Base-by-base conservation (phyloP, 768 basidiomycete species). In the Russula brevipes region DNA sequence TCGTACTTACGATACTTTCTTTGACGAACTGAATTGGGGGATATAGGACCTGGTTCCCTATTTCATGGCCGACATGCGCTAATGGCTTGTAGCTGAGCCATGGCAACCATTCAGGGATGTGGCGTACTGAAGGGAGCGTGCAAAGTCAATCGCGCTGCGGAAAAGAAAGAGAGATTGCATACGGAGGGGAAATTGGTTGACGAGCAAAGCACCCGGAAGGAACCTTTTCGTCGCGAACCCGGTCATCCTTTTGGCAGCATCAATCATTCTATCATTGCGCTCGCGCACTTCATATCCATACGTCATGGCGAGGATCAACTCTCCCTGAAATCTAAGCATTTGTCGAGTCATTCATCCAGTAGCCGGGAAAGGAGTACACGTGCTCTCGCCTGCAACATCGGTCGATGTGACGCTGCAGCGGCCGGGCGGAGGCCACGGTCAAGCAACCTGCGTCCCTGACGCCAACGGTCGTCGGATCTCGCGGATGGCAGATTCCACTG, bases 101-200 rank as follows among this genome's bases (percentile, higher is more conserved):
- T 24, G 24, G 24, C 1, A 24, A 24, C 24, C 24, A 24, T 24
- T 24, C 24, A 24, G 24, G 24, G 24, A 24, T 56, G 4, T 44
- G n/a, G 5, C 51, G 58, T n/a, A 59, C 58, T 60, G 35, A 38
- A 2, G 16, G 31, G 50, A 10, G 36, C 4, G 16, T n/a, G 9
- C 51, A 16, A 0, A 52, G 17, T 36, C 4, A 3, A 19, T 52
- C 5, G 33, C 51, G 3, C 2, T 14, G 7, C 35, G 6, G 4
- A 24, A n/a, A 49, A 24, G 1, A 10, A 42, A 14, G 14, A 11
- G n/a, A 51, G 31, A 10, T 17, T 17, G 10, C 35, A 16, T 17
- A 50, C 60, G 38, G 4, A 54, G n/a, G 3, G 60, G 54, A 31
- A 61, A 7, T 5, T 38, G 0, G 33, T 61, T 61, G 36, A 61